Percentiles rank a stretch among this genome's conserved stretches.
These are phyloP conservation scores for Trichoderma breve DNA, from an alignment of 2,329 filamentous ascomycete genomes.

Conservation along the genomic window DNA sequence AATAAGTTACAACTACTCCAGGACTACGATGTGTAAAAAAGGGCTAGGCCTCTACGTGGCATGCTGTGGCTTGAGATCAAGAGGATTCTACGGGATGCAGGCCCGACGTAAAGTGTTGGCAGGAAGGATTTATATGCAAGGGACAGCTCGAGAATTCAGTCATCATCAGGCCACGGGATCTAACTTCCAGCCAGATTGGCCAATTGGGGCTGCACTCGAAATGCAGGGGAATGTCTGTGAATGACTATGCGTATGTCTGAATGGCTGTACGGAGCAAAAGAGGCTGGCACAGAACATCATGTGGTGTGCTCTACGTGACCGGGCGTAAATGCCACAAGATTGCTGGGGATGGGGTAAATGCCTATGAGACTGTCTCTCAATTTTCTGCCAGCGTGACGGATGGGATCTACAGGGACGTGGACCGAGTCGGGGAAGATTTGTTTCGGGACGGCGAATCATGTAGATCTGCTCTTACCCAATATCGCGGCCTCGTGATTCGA, in stretches of 20 bases:
- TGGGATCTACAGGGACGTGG: not conserved
- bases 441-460: not conserved
- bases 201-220: not conserved
- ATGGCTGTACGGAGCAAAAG: not conserved
- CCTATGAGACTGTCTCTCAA: not conserved
- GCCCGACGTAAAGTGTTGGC: conserved; percentile 4
- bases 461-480: not conserved
- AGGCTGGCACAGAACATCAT: not conserved
- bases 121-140: conserved; percentile 9
- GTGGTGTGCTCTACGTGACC: not conserved
- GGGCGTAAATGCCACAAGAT: not conserved
- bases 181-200: not conserved
- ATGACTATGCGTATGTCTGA: not conserved
- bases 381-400: not conserved
- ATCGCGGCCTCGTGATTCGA: conserved; percentile 1
- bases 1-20: not conserved
- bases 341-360: not conserved
- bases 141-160: not conserved
- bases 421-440: not conserved
- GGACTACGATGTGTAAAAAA: not conserved
- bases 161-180: not conserved
- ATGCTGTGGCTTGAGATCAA: not conserved
- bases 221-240: not conserved
- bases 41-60: not conserved
- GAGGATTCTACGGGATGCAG: not conserved